Evolutionary conservation across 805 yeast species (phyloP).

Genomic region (Schizosaccharomyces osmophilus): DNA sequence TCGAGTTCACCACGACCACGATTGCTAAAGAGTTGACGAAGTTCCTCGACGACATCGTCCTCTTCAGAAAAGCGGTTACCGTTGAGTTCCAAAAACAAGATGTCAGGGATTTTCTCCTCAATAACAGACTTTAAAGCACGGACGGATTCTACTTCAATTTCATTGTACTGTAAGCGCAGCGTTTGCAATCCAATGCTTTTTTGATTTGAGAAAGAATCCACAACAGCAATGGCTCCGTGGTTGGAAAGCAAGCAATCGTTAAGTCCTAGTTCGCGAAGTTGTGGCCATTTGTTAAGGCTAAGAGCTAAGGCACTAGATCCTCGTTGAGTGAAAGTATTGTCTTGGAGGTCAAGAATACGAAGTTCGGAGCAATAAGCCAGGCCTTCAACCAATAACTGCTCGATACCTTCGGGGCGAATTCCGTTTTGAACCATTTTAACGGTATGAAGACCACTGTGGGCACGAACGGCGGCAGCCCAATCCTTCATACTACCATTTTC

Average conservation of each 20-base stretch:
- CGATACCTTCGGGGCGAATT: slow-evolving; percentile 80
- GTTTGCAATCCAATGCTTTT: slow-evolving; percentile 22
- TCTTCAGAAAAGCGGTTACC: slow-evolving; percentile 90
- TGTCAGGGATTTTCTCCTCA: slow-evolving; percentile 26
- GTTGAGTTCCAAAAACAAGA: slow-evolving; percentile 55
- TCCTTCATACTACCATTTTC: slow-evolving; percentile 83
- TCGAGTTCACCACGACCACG: slow-evolving; percentile 68
- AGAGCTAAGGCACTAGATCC: slow-evolving; percentile 45
- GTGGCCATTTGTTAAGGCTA: slow-evolving; percentile 36
- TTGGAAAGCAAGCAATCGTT: slow-evolving; percentile 74
- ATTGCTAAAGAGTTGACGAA: slow-evolving; percentile 37
- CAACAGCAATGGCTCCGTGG: slow-evolving; percentile 29
- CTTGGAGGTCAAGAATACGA: slow-evolving; percentile 65
- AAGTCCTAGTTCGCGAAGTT: slow-evolving; percentile 52
- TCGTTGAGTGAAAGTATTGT: slow-evolving; percentile 63
- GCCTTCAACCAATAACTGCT: slow-evolving; percentile 48
- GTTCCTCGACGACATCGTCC: slow-evolving; percentile 36
- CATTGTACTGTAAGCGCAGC: slow-evolving; percentile 70
- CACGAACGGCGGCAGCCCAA: slow-evolving; percentile 62
- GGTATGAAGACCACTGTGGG: slow-evolving; percentile 42
- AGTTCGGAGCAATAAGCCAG: slow-evolving; percentile 35
- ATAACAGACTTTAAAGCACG: slow-evolving; percentile 32
- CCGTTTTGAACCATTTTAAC: slow-evolving; percentile 86
- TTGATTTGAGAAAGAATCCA: slow-evolving; percentile 10
- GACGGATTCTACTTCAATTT: slow-evolving; percentile 45